Conservation (phyloP, 352 stramenopile genomes). For the Globisporangium cylindrosporum region DNA sequence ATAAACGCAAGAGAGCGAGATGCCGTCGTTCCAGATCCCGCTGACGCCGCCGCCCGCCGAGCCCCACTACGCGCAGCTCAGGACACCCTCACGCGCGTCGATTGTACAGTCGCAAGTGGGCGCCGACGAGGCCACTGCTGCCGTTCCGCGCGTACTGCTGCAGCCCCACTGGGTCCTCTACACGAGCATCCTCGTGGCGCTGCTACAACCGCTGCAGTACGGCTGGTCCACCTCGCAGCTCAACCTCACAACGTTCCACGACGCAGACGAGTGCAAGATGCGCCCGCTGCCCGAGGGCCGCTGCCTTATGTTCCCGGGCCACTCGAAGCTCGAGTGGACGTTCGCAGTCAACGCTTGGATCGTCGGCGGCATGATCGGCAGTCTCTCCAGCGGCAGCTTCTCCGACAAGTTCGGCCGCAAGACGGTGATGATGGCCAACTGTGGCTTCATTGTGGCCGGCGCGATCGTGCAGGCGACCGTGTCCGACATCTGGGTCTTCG, state of each 20-base stretch:
- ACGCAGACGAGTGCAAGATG: conserved; percentile 30
- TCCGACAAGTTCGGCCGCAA: conserved; percentile 34
- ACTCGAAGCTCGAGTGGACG: conserved; percentile 35
- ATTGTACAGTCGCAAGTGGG: not conserved
- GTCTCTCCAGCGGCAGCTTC: conserved; percentile 24
- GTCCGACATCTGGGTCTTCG: conserved; percentile 32
- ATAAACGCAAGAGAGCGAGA: not conserved
- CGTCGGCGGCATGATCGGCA: conserved; percentile 42
- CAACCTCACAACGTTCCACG: conserved; percentile 41
- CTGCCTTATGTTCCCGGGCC: conserved; percentile 36
- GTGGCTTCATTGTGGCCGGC: conserved; percentile 33
- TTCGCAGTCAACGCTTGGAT: conserved; percentile 40
- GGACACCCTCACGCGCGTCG: not conserved
- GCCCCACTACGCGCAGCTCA: conserved; percentile 1
- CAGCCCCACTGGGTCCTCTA: conserved; percentile 37
- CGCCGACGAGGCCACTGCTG: conserved; percentile 4
- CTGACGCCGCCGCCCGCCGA: not conserved
- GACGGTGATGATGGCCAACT: conserved; percentile 29
- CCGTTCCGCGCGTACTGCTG: conserved; percentile 19
- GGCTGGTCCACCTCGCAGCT: conserved; percentile 62
- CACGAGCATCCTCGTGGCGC: conserved; percentile 40
- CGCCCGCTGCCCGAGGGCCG: conserved; percentile 9
- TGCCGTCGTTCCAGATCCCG: not conserved
- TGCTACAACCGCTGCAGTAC: conserved; percentile 49
- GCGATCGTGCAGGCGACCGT: conserved; percentile 25